Evolutionary conservation across 2,329 filamentous ascomycete genomes (phyloP), one percentile per base, ranked within the genome.

Genomic region (Cryphonectria parasitica): DNA sequence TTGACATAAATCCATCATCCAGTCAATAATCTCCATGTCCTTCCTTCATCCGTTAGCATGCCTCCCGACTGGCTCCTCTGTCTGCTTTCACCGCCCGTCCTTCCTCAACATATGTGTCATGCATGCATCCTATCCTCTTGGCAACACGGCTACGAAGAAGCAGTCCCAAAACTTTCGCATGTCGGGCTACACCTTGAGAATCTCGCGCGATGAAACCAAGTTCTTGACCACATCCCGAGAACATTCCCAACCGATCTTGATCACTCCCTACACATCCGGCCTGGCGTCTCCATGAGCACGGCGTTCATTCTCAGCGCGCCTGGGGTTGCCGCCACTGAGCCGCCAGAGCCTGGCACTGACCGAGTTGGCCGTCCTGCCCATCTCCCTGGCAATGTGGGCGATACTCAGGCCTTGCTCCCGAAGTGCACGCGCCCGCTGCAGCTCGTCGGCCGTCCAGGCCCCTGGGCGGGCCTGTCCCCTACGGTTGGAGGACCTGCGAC

Each of bases 331-430:
- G 25, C 54, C 54, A 2, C 54, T 2, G 54, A 31, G 15, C 13
- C 54, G 54, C 54, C 54, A 58, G 4, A 58, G 54, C 54, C 54
- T 58, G 25, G 25, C 28, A 31, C 54, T 58, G 54, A 58, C 54
- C 25, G 54, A 58, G 54, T 58, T 58, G 54, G 25, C 15, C 1
- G 54, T 58, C 54, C 28, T 58, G 15, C 54, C 54, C 54, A 58
- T 58, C 25, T 19, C 28, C 25, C 25, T 58, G 25, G 54, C 54
- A 15, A 58, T 58, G 13, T 34, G 54, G 28, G 54, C 11, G 28
- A 58, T 31, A 28, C 13, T 31, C 13, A 58, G 15, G 0, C 54
- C 54, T 19, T 34, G 54, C 6, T 34, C 25, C 13, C 54, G 54
- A 2, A 58, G 54, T 7, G 13, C 5, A 8, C 25, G 25, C 5